Evolutionary conservation across 164 flowering plant genomes (phyloP), one percentile per base, ranked within the genome.

Genomic region (Annona cherimola): DNA sequence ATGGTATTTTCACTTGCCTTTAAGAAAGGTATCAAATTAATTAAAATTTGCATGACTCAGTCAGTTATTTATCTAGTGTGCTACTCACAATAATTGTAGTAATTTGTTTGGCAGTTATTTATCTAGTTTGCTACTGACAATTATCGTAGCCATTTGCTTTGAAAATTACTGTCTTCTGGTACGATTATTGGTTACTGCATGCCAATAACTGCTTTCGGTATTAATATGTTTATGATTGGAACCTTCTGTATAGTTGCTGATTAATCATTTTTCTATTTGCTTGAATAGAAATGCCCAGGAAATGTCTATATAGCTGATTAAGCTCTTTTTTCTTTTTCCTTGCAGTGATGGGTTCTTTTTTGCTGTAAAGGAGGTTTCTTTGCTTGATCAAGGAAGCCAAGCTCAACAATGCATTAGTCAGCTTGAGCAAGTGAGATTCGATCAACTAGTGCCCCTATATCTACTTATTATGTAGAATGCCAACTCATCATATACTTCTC

Each of bases 341-440:
- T 84, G 79, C 87, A 94, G 97, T 43, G 86, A 84, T 83, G 98
- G 98, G 70, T 80, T 81, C 80, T 92, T 92, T 81, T 86, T 94
- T 78, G 97, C 97, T 73, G 87, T 90, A 40, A 94, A 94, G 72
- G 98, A 92, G 80, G 98, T 94, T 73, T 94, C 98, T 64, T 81
- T 94, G 82, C 90, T 88, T 73, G 97, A 92, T 70, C 89, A 90
- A 83, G 96, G 91, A 59, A 85, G 80, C 74, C 87, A 86, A 73
- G 96, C 84, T 41, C 82, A 74, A 74, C 92, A 89, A 80, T 78
- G 91, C 74, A 75, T 94, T 67, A 20, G 0, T 67, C 97, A 90
- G 80, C 96, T 94, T 75, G 93, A 94, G 81, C 97, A 89, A 88
- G 98, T 94, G 71, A 77, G 77, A 60, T 45, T 69, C 61, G 57